Base-by-base conservation (phyloP, 2,329 filamentous ascomycete species). In the Aspergillus intermedius region DNA sequence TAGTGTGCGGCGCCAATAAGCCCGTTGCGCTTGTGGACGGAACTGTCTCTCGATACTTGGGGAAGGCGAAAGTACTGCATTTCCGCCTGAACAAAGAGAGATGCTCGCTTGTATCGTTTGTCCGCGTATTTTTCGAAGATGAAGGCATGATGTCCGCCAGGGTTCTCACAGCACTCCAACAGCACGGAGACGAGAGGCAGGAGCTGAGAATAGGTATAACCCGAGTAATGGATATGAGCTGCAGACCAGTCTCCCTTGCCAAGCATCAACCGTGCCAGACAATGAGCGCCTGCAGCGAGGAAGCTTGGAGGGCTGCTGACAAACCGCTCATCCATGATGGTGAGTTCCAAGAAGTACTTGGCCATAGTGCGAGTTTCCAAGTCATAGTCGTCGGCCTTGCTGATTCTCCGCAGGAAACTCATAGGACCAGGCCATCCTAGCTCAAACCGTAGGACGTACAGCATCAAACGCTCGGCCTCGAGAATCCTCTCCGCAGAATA, bases 371-470 rank as follows among this genome's bases (percentile, higher is more conserved):
- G 82, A 9, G 91, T 96, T 72, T 98, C 91, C 42, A 95, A 76
- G 64, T 98, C 91, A 64, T 97, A 98, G 64, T 96, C 90, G 65
- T 98, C 93, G 12, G 93, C 93, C 75, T 97, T 97, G 83, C 91
- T 97, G 70, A 97, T 93, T 49, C 91, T 84, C 52, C 93, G 83
- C 53, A 98, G 78, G 72, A 98, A 98, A 74, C 90, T 96, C 91
- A 98, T 96, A 1, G 93, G 93, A 40, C 93, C 93, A n/a, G 93
- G 93, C 86, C 89, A 97, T 46, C 93, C 93, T 47, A 98, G 81
- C 71, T 96, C 90, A 65, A 95, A 98, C 60, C 89, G 81, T 47
- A 98, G 82, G 86, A 96, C 95, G 70, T 83, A 94, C 45, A 98
- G 81, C 91, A 98, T 98, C 75, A 95, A 97, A 10, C 91, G 85